Percentiles rank a stretch among this genome's conserved stretches.
Evolutionary conservation across 1,139 yeast genomes (phyloP).

Genomic region (Yamadazyma epiphylla): DNA sequence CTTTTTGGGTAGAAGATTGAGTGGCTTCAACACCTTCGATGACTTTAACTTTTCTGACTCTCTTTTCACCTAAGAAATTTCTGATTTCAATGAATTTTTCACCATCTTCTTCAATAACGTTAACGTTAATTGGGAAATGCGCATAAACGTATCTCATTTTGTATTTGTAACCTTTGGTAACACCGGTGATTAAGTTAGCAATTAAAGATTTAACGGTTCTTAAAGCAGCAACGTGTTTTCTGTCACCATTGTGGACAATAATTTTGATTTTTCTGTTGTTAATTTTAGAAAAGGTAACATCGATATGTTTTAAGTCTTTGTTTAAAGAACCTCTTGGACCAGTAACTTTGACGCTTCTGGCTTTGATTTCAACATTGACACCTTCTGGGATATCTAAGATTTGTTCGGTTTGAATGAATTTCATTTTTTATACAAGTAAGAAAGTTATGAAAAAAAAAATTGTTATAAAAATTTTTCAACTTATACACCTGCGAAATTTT

Average conservation of each 20-base stretch:
- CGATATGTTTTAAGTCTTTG: slow-evolving; percentile 92
- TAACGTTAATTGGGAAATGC: slow-evolving; percentile 99
- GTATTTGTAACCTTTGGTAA: slow-evolving; percentile 98
- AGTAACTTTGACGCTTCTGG: slow-evolving; percentile 85
- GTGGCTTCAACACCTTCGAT: slow-evolving; percentile 87
- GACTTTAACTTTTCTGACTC: slow-evolving; percentile 81
- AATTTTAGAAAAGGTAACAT: slow-evolving; percentile 85
- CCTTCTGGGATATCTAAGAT: slow-evolving; percentile 89
- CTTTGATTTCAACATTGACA: slow-evolving; percentile 85
- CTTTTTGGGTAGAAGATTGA: slow-evolving; percentile 83
- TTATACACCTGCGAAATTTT: neutral
- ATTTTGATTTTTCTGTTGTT: slow-evolving; percentile 73
- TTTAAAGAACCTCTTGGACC: slow-evolving; percentile 98
- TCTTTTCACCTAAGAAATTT: slow-evolving; percentile 98
- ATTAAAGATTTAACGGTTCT: slow-evolving; percentile 97
- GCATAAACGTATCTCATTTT: slow-evolving; percentile 98
- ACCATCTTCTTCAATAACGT: slow-evolving; percentile 75
- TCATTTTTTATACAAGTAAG: slow-evolving; percentile 47
- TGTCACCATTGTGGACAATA: slow-evolving; percentile 97
- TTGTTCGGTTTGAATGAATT: slow-evolving; percentile 95
- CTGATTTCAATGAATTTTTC: slow-evolving; percentile 86
- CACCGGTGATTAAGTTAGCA: slow-evolving; percentile 95
- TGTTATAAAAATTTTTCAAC: too few relatives aligned
- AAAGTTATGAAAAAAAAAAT: neutral
- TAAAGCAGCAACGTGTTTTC: slow-evolving; percentile 99